Evolutionary conservation across 306 rosid species (phyloP), one percentile per base, ranked within the genome.

Genomic region (Cyamopsis tetragonoloba): DNA sequence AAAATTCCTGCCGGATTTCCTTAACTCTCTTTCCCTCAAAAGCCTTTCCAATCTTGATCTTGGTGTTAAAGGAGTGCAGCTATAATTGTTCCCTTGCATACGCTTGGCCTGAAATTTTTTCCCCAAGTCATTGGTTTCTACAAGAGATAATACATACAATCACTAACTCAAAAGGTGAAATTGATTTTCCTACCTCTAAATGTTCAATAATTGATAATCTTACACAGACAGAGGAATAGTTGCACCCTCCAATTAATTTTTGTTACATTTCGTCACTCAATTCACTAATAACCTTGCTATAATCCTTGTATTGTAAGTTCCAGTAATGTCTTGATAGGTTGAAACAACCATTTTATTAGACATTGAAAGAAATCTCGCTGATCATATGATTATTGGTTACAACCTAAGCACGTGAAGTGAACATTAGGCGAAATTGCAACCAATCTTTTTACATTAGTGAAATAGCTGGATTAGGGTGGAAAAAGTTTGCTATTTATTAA

Each of bases 41-140:
- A 92, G 93, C 82, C 98, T 89, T 71, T 89, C 98, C 81, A 92
- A 46, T 78, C 96, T 81, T 34, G 91, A 86, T 77, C 82, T 84
- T 22, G 96, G 93, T 49, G 96, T 86, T 58, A 79, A 27, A 38
- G 96, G 88, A 76, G 73, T 68, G 78, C 79, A 14, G 74, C 43
- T 84, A 77, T 79, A 82, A 66, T 79, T 92, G 89, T 89, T 87
- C 85, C 84, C 89, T 58, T 64, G 88, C 91, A 85, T 81, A 44
- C 59, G 81, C 76, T 51, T 84, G 54, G 57, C 77, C 80, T 83
- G 81, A 77, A 81, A 70, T 43, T 44, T 64, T 20, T n/a, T n/a
- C n/a, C n/a, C 71, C 30, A 49, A 12, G 23, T 43, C 1, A 15
- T 32, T 73, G 34, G 41, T 55, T 70, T 55, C 72, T 42, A 55